Evolutionary conservation across 2,329 filamentous ascomycete genomes (phyloP), one percentile per base, ranked within the genome.

Genomic region (Cytospora paraplurivora): DNA sequence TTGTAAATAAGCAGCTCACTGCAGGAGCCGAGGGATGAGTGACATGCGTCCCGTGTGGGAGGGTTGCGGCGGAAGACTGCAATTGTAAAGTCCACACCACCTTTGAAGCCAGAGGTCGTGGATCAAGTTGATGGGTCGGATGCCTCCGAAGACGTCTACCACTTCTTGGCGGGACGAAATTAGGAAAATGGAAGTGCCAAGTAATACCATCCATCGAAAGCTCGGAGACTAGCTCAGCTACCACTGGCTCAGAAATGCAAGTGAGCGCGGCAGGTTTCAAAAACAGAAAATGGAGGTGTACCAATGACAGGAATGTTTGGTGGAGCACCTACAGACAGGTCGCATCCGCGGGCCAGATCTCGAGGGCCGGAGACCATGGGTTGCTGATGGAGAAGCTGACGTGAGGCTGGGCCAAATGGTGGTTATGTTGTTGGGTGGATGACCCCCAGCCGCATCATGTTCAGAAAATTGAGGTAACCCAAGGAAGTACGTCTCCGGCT

Each of bases 331-430:
- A 32, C 15, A 52, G 27, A 38, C 38, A 47, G 4, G 33, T 21
- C 44, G 47, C n/a, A 17, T 35, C 15, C 53, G 47, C 10, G 55
- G 41, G 33, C 51, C 59, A 50, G 19, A 61, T 19, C 27, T 50
- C 38, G 59, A 61, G 44, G 58, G 35, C 58, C 37, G 33, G 59
- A 49, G 8, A 38, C 33, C 32, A 53, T 38, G 15, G 50, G 38
- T 55, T 35, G 51, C 38, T 64, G 55, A 59, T 59, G 55, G 19
- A 61, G 57, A 37, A 53, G 64, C 62, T 66, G 64, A 66, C 64
- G 64, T 66, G 64, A 66, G 64, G 62, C 57, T 34, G 17, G 19
- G 34, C 55, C 13, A 19, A 38, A 37, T 34, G 57, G 54, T 19
- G 35, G n/a, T 57, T 41, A 49, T 12, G 27, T 57, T 57, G 61